phyloP scores from a whole-genome alignment of 148 eudicot species.

The Rhododendron griersonianum region DNA sequence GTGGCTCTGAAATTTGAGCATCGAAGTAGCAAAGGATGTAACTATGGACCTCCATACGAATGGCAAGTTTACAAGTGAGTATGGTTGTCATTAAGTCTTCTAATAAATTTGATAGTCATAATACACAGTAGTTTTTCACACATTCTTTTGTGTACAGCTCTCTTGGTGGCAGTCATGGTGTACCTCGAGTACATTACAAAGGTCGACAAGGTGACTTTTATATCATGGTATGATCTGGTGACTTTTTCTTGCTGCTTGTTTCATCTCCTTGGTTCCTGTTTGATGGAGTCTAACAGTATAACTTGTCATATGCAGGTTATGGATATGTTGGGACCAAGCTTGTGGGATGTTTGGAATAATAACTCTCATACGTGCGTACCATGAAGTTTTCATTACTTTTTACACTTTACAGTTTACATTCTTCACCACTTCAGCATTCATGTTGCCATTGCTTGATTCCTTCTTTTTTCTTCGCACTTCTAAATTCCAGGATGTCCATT shows the following conservation, averaged over 20 bases:
- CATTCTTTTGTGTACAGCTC: slow-evolving; percentile 27
- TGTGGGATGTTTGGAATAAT: slow-evolving; percentile 89
- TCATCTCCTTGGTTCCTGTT: background rate
- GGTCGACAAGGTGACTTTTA: slow-evolving; percentile 70
- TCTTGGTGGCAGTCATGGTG: slow-evolving; percentile 78
- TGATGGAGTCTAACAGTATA: background rate
- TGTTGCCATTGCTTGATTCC: background rate
- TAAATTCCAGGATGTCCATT: slow-evolving; percentile 59
- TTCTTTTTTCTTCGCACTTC: background rate
- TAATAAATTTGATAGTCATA: background rate
- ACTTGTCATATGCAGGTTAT: slow-evolving; percentile 50
- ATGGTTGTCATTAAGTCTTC: background rate
- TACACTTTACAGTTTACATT: background rate
- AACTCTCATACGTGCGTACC: slow-evolving; percentile 46
- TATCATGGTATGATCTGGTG: slow-evolving; percentile 48
- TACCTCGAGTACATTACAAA: slow-evolving; percentile 72
- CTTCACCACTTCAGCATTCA: background rate
- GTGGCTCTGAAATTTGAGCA: slow-evolving; percentile 85
- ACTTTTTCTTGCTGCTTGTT: background rate
- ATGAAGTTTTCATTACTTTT: background rate
- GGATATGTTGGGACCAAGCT: slow-evolving; percentile 84
- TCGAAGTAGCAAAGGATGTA: slow-evolving; percentile 75
- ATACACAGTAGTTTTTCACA: background rate
- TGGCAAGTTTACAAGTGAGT: slow-evolving; percentile 89
- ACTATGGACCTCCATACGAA: slow-evolving; percentile 69